Percentiles rank a stretch among this genome's conserved stretches.
phyloP scores from a whole-genome alignment of 768 basidiomycete species.

The Xanthoconium purpureum region DNA sequence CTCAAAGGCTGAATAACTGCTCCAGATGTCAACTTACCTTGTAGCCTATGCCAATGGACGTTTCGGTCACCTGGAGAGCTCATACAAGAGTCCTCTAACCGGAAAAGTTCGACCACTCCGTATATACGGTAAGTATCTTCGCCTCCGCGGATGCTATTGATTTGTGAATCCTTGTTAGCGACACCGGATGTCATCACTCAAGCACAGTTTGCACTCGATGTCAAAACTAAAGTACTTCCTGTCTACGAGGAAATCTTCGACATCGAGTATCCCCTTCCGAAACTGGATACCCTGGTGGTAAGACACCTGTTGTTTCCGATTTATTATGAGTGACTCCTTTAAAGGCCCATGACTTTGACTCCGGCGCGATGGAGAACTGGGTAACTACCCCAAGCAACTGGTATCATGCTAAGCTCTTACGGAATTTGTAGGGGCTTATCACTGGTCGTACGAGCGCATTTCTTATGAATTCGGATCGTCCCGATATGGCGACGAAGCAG shows the following conservation, averaged over 20 bases:
- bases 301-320: constrained; percentile 21
- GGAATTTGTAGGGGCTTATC: constrained; percentile 64
- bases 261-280: constrained; percentile 88
- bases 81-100: constrained; percentile 75
- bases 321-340: neutral
- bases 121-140: constrained; percentile 62
- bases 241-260: constrained; percentile 93
- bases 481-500: constrained; percentile 73
- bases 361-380: constrained; percentile 94
- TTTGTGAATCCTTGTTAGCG: constrained; percentile 39
- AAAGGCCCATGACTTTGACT: constrained; percentile 84
- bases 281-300: constrained; percentile 89
- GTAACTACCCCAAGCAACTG: constrained; percentile 23
- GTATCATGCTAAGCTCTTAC: constrained; percentile 3
- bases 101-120: constrained; percentile 79
- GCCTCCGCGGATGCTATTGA: neutral
- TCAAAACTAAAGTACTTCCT: constrained; percentile 77
- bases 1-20: neutral
- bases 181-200: constrained; percentile 82
- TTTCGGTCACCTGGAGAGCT: constrained; percentile 70
- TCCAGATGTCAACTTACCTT: constrained; percentile 80
- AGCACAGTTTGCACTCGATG: constrained; percentile 82
- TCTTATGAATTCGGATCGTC: constrained; percentile 72
- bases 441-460: constrained; percentile 83
- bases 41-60: constrained; percentile 83